A percentile compares a stretch with the other conserved stretches of the same genome.
Evolutionary conservation across 371 early-diverging fungal genomes (phyloP).

Genomic region (Mycotypha africana): DNA sequence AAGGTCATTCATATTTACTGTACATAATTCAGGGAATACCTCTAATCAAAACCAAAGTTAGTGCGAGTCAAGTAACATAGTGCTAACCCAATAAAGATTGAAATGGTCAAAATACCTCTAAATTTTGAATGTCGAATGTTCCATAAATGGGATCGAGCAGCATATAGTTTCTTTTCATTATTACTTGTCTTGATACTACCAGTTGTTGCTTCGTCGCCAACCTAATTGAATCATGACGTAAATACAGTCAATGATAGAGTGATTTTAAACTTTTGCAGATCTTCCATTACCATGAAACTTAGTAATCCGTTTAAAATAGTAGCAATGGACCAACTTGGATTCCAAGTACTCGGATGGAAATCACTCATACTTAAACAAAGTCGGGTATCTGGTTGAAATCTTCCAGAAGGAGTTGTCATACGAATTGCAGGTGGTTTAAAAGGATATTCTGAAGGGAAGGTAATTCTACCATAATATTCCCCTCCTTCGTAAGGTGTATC

Average conservation of each 20-base stretch:
- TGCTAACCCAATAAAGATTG: background rate
- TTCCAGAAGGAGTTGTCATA: conserved; percentile 89
- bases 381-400: conserved; percentile 86
- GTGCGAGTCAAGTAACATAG: background rate
- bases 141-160: conserved; percentile 72
- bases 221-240: too few species aligned
- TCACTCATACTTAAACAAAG: conserved; percentile 95
- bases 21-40: conserved; percentile 76
- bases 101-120: conserved; percentile 45
- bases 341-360: conserved; percentile 93
- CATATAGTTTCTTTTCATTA: conserved; percentile 72
- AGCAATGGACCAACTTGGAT: conserved; percentile 94
- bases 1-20: conserved; percentile 18
- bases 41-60: conserved; percentile 21
- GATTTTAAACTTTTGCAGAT: too few species aligned
- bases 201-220: conserved; percentile 78
- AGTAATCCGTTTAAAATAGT: conserved; percentile 93
- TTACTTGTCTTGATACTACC: conserved; percentile 82
- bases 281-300: conserved; percentile 81
- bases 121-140: conserved; percentile 74
- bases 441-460: conserved; percentile 95
- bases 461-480: conserved; percentile 91
- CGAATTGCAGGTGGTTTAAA: conserved; percentile 94
- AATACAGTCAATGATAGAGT: too few species aligned
- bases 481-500: conserved; percentile 91